Base-by-base conservation (phyloP, 2,329 filamentous ascomycete species). In the Neoascochyta sp. region DNA sequence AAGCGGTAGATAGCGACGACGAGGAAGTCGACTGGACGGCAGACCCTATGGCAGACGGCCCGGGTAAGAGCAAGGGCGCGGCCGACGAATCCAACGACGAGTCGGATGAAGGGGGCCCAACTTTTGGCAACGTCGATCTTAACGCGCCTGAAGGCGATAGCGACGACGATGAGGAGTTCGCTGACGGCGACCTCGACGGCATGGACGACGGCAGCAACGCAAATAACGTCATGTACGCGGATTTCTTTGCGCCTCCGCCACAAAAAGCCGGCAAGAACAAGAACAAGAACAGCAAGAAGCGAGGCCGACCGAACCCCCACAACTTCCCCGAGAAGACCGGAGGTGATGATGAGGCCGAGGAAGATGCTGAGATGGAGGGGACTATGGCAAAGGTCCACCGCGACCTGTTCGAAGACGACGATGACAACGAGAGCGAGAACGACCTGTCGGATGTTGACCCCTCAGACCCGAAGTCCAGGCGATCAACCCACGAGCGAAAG, bases 161-260 rank as follows among this genome's bases (percentile, higher is more conserved):
- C 32, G 80, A 85, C 18, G 82, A 87, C 36, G 72, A 74, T 8
- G 72, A 75, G 18, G 69, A 67, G 20, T 63, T 75, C 15, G 76
- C 78, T 10, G 73, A 74, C 9, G 76, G 76, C 24, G 76, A 70
- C 9, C 57, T 71, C 41, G 66, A 68, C 29, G 66, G 52, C 18
- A 48, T 73, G 21, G 74, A 74, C 28, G 76, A 74, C 26, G 68
- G 73, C 43, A 70, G 73, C 41, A 93, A 94, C 51, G 88, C 89
- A 27, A 94, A 95, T 57, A 83, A 89, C 41, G 73, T 95, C 52
- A 87, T 82, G 66, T 96, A 95, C 64, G 81, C 82, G 39, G 88
- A 96, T 61, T 96, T 95, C 67, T 96, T 95, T 54, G 87, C 84
- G 3, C 86, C 86, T 7, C 90, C 89, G 8, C 75, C 82, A 12